phyloP scores from a whole-genome alignment of 176 grass and related monocot genomes.

The Zea luxurians region DNA sequence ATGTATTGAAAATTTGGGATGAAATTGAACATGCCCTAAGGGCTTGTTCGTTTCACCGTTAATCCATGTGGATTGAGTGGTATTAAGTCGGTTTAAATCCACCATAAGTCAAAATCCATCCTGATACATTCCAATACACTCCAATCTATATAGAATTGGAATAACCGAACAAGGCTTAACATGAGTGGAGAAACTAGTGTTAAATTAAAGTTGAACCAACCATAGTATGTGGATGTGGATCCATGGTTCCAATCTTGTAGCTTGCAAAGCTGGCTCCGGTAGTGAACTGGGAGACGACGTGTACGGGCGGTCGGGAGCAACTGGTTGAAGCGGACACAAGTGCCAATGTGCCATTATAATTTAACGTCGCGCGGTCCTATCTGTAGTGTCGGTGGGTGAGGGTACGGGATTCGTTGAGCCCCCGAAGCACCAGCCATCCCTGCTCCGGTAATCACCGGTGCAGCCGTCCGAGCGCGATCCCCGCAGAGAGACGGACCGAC shows the following conservation, averaged over 20 bases:
- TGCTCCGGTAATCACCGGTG: neutral
- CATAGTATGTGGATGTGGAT: neutral
- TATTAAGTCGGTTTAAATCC: too few relatives aligned
- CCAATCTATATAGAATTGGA: too few relatives aligned
- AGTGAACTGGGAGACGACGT: slow-evolving; percentile 9
- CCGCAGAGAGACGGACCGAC: neutral
- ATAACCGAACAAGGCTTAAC: too few relatives aligned
- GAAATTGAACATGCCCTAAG: too few relatives aligned
- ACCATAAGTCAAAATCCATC: too few relatives aligned
- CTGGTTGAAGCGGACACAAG: slow-evolving; percentile 16
- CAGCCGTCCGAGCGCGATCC: slow-evolving; percentile 13
- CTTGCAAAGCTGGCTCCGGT: slow-evolving; percentile 12
- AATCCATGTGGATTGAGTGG: too few relatives aligned
- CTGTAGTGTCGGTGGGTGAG: neutral
- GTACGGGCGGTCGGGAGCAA: neutral
- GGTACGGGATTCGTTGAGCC: neutral
- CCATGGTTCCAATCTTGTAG: slow-evolving; percentile 3
- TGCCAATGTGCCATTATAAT: neutral
- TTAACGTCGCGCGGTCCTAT: neutral
- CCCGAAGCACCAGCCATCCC: neutral
- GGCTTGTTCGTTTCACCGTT: too few relatives aligned
- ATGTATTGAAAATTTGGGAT: too few relatives aligned
- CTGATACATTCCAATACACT: too few relatives aligned
- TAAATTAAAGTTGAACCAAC: slow-evolving; percentile 32
- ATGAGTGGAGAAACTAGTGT: neutral